Evolutionary conservation across 192 early-diverging fungal genomes (phyloP), one percentile per base, ranked within the genome.

Genomic region (Gigaspora rosea): DNA sequence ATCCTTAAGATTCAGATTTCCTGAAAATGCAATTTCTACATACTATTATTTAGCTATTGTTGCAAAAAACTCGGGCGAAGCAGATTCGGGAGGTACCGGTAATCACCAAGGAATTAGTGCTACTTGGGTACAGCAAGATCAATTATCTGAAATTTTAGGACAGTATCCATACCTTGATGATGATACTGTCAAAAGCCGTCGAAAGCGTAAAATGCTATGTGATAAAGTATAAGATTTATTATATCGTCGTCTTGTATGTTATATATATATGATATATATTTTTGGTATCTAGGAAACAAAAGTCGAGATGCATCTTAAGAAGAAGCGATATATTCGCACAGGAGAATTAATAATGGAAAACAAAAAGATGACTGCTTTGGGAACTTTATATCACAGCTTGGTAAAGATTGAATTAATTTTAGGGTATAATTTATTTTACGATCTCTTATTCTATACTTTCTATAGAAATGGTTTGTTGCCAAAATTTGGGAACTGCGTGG

Each of bases 271-370:
- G 63, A 18, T 33, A 46, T 15, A 35, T 15, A 64, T 64, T 33
- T 58, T 57, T 32, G 12, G 10, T 11, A 32, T 56, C 46, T 68
- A 91, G 87, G 96, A 97, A 89, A 93, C 92, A 1, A 81, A 79
- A 54, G 62, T 91, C 54, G 93, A 96, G 78, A 82, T 93, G 82
- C 87, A 86, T 13, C 85, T 96, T 22, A 96, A 96, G 76, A 84
- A 89, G 0, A 94, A 95, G 70, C 82, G 95, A 27, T 90, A 91
- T 4, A 86, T 98, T 36, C 85, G 92, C 63, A 79, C 88, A 13
- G 86, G 87, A 73, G 95, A 98, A 78, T 86, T 98, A 3, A 86
- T 98, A n/a, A 90, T 96, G 63, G 96, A 98, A 51, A 81, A 82
- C 22, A 93, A 92, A 73, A 94, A 86, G 64, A 73, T 98, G 48